These are phyloP conservation scores for Colletotrichum navitas DNA, from an alignment of 2,329 filamentous ascomycete species.

Conservation along the genomic window DNA sequence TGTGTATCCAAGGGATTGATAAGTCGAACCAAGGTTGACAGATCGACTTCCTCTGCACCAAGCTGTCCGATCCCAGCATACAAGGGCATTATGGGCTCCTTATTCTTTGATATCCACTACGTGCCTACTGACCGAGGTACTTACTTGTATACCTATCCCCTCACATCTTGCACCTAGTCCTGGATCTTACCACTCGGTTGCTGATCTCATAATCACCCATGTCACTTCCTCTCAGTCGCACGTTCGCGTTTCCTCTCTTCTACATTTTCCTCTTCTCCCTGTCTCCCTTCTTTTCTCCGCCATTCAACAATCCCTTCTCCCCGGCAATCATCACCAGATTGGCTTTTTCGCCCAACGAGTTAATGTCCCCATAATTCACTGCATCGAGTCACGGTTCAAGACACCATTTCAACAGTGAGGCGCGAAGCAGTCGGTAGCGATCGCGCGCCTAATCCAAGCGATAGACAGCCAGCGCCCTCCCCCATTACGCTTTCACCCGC, in stretches of 20 bases:
- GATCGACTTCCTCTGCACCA: neutral
- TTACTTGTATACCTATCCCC: constrained; percentile 2
- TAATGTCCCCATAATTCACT: neutral
- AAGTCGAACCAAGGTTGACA: constrained; percentile 1
- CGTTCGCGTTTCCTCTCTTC: constrained; percentile 15
- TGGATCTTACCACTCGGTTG: constrained; percentile 23
- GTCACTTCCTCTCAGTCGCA: constrained; percentile 29
- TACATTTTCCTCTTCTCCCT: constrained; percentile 8
- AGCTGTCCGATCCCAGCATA: neutral
- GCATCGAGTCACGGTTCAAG: constrained; percentile 22
- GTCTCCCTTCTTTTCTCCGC: constrained; percentile 5
- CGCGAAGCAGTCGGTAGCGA: constrained; percentile 5
- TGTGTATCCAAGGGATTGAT: neutral
- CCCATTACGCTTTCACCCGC: neutral
- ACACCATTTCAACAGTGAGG: constrained; percentile 7
- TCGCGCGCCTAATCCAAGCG: constrained; percentile 10
- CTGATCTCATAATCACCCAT: constrained; percentile 39
- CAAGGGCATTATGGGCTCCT: neutral
- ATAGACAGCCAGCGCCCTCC: neutral
- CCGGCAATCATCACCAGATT: neutral
- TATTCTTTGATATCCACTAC: neutral
- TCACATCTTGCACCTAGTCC: constrained; percentile 30
- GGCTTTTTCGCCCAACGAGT: neutral
- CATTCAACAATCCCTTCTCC: constrained; percentile 2
- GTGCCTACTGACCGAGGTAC: neutral